Evolutionary conservation across 257 asterid genomes (phyloP), one percentile per base, ranked within the genome.

Genomic region (Parsonsia alboflavescens): DNA sequence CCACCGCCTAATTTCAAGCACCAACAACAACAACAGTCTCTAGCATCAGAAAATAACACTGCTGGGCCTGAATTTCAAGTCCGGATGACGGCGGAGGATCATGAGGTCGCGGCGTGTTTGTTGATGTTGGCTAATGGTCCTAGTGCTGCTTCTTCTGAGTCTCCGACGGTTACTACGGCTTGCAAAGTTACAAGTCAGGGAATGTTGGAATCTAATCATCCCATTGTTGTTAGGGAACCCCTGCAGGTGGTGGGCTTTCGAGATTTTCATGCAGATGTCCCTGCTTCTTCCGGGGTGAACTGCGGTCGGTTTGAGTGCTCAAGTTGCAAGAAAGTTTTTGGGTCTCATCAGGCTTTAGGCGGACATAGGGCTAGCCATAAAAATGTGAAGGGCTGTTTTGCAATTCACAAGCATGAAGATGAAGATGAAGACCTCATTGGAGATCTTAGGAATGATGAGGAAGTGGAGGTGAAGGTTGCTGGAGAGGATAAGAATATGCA

Each of bases 341-440:
- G 87, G 2, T 90, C 97, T 33, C 97, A 83, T 50, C 97, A 93
- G 89, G 96, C 97, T 0, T 69, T 91, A 21, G 96, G 93, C 49
- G 97, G 98, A 8, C 97, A 91, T 45, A 78, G 98, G 56, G 96
- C 96, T 7, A 93, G 88, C 78, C 98, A 90, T 84, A 91, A 89
- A 84, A 93, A 93, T n/a, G 95, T 89, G 10, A 93, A 87, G 80
- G 97, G 97, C 1, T 93, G 98, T 56, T 93, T 77, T 67, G 97
- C 97, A 53, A 88, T 81, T 65, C 86, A 82, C 21, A 92, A 67
- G 86, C 80, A 64, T 74, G 73, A 50, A 0, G 86, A 17, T 0
- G 91, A 72, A 12, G 85, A 76, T 12, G 82, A 56, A 15, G 78
- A 80, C 49, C 72, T 59, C 0, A 45, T 4, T 21, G 13, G 7